A percentile compares a stretch with the other conserved stretches of the same genome.
Conservation (phyloP, 2,329 filamentous ascomycete species). For the Beauveria asiatica region DNA sequence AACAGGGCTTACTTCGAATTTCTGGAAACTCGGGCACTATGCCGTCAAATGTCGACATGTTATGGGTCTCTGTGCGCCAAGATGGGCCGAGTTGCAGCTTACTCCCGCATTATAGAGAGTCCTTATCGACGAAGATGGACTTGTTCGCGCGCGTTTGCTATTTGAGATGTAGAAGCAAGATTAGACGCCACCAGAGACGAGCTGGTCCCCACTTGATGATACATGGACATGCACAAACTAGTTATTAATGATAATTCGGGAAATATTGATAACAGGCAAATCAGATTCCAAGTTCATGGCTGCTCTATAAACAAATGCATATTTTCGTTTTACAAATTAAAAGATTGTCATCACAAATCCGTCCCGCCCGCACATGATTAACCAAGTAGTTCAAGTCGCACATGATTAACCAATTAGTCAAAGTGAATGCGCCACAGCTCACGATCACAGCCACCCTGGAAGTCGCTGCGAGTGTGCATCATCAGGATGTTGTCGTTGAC, state of each 20-base stretch:
- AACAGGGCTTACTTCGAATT: conserved; percentile 50
- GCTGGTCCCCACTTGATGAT: too few relatives aligned
- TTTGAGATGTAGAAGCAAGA: not conserved
- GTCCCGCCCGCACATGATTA: not conserved
- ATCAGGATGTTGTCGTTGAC: conserved; percentile 42
- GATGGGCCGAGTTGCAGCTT: too few relatives aligned
- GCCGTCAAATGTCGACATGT: conserved; percentile 73
- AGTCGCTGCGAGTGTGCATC: conserved; percentile 42
- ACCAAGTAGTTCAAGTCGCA: conserved; percentile 23
- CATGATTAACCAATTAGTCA: conserved; percentile 23
- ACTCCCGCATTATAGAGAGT: not conserved
- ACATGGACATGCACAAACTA: not conserved
- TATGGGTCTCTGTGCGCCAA: not conserved
- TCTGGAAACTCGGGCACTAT: conserved; percentile 68
- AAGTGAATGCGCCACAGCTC: conserved; percentile 45
- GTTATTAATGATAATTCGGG: too few relatives aligned
- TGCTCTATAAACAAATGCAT: not conserved
- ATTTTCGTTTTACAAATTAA: not conserved
- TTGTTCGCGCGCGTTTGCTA: not conserved
- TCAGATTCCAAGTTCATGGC: not conserved
- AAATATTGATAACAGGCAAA: not conserved
- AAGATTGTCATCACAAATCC: not conserved
- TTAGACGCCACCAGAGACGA: not conserved
- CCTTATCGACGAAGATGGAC: too few relatives aligned
- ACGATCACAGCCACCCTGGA: conserved; percentile 32